Conservation (phyloP, 2,329 filamentous ascomycete species). For the Tolypocladium amazonense region DNA sequence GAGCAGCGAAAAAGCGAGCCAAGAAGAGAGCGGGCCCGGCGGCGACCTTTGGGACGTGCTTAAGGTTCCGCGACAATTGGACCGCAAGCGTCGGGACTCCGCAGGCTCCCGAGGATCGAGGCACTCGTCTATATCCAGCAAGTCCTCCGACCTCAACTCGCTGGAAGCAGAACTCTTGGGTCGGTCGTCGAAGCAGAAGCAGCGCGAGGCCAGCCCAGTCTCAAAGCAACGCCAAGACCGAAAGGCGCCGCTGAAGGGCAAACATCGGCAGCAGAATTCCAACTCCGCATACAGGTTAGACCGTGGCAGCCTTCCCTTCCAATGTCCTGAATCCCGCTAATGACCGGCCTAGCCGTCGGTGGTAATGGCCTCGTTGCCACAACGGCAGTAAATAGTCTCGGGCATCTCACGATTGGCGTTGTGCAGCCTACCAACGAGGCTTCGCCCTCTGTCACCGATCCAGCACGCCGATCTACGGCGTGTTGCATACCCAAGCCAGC, state of each 20-base stretch:
- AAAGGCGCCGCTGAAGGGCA: constrained; percentile 10
- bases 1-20: neutral
- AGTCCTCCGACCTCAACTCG: constrained; percentile 26
- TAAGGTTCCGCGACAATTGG: constrained; percentile 2
- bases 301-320: neutral
- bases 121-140: constrained; percentile 18
- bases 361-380: constrained; percentile 11
- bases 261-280: constrained; percentile 21
- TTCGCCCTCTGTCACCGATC: neutral
- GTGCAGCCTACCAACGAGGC: neutral
- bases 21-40: neutral
- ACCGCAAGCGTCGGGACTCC: constrained; percentile 8
- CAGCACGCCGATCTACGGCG: neutral
- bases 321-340: neutral
- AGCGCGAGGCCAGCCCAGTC: constrained; percentile 11
- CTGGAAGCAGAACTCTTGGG: constrained; percentile 27
- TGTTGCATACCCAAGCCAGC: neutral
- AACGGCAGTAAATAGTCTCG: no score
- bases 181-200: constrained; percentile 19
- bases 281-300: constrained; percentile 28
- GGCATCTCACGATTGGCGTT: neutral
- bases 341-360: constrained; percentile 19
- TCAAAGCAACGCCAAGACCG: constrained; percentile 10
- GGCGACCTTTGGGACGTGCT: constrained; percentile 3
- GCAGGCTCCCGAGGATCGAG: constrained; percentile 14